Evolutionary conservation across 2,329 filamentous ascomycete species (phyloP), one percentile per base, ranked within the genome.

Genomic region (Stemphylium vesicarium): DNA sequence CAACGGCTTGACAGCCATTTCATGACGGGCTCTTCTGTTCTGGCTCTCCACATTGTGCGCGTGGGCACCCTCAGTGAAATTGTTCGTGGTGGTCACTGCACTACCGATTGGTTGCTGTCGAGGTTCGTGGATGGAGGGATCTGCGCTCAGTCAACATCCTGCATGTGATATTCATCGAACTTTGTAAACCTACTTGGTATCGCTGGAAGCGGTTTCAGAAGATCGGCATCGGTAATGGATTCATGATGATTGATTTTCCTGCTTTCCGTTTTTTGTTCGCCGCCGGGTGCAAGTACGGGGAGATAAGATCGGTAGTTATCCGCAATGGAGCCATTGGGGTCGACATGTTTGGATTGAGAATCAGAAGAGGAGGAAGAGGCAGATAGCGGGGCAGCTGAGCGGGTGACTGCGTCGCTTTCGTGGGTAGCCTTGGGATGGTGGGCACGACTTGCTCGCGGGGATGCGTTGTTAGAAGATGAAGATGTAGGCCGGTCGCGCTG

Each of bases 191-290:
- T 63, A 63, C 60, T 45, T 10, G 54, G 56, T 36, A 50, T 35
- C 13, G 38, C 29, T 24, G 53, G 50, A 20, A 59, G 52, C 29
- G 53, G 32, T 15, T 50, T 56, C 4, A 47, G 43, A 13, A 39
- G 50, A 8, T 29, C 49, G 1, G 24, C 16, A 50, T 60, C 41
- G 26, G 53, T 39, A 29, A 57, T 50, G 32, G 43, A 37, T 18
- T 60, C 59, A 32, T 63, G 66, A 2, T 42, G 56, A 6, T 63
- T 36, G 12, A 68, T 64, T 33, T 73, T 72, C 2, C 68, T 61
- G 38, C 74, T 68, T 8, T 59, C 45, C 24, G 56, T 54, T 18
- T 53, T 33, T 12, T 50, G 20, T n/a, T 58, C 48, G 9, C 53
- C 42, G 36, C 43, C 50, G 9, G 62, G 43, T 18, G 64, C 59